These are phyloP conservation scores for Pseudognaphalium luteoalbum DNA, from an alignment of 129 eudicot genomes.

Conservation along the genomic window DNA sequence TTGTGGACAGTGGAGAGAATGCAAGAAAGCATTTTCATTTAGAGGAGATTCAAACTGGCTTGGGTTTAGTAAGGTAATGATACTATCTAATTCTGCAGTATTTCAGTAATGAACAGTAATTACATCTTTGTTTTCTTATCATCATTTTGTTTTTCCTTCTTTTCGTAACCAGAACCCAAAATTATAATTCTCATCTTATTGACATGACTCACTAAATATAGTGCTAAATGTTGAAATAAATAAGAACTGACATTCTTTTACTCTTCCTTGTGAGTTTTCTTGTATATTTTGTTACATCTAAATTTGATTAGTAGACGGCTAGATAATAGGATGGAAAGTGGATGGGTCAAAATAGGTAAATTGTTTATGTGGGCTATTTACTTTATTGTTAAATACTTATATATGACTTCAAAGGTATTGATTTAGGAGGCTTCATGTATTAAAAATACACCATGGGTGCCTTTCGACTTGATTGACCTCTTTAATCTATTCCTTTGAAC, in stretches of 20 bases:
- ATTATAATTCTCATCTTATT: background rate
- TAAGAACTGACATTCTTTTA: background rate
- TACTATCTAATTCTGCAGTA: constrained; percentile 3
- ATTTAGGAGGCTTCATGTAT: too few species aligned
- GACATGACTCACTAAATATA: background rate
- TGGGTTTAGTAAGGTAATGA: constrained; percentile 79
- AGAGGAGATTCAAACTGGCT: constrained; percentile 97
- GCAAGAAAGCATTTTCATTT: constrained; percentile 63
- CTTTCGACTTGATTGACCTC: background rate
- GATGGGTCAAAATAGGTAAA: too few species aligned
- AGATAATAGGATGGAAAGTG: background rate
- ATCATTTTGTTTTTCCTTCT: background rate
- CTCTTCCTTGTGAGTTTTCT: background rate
- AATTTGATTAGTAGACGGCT: background rate
- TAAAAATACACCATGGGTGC: too few species aligned
- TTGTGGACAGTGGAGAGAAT: constrained; percentile 62
- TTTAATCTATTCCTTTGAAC: background rate
- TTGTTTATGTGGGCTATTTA: too few species aligned
- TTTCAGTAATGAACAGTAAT: background rate
- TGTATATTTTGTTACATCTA: background rate
- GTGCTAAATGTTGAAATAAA: background rate
- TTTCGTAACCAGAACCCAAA: too few species aligned
- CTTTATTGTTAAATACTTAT: too few species aligned
- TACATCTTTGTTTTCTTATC: background rate
- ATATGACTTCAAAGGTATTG: too few species aligned